Evolutionary conservation across 2,329 filamentous ascomycete genomes (phyloP), one percentile per base, ranked within the genome.

Genomic region (Davidsoniella virescens): DNA sequence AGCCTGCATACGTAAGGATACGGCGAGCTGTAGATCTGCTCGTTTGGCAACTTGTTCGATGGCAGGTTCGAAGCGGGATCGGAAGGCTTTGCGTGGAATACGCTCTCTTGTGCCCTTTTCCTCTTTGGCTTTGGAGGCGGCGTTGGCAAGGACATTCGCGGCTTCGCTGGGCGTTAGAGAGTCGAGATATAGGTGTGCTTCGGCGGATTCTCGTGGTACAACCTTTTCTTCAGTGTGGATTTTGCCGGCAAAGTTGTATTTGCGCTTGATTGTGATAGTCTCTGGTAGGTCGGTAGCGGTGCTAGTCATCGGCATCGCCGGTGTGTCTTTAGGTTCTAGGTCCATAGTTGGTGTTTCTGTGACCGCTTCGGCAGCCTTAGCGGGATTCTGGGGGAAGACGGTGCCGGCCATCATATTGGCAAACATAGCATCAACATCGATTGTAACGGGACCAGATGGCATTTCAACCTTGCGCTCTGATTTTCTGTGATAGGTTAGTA

Each of bases 241-340:
- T 58, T 82, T 76, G 26, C 82, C 83, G 36, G 82, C 83, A 57
- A 87, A 87, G 57, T 81, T 82, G 64, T 84, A 86, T 12, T 76
- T 80, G 26, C 80, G 77, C 57, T 79, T 82, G 54, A 87, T 81
- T 54, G 72, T 73, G 57, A 86, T 69, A 65, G 69, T 70, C 4
- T 65, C 61, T 2, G 64, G 56, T 4, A 61, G 44, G 1, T 63
- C 62, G 23, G 23, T 18, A 4, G 14, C 12, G 9, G 29, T 18
- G 29, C 12, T 33, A 12, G 29, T 33, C 20, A 26, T 17, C 2
- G 44, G 25, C 14, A 23, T 33, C 9, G 17, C 10, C 3, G 44
- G 3, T 18, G 14, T 25, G 25, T 23, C 20, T 23, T 39, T 6
- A 1, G 46, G 9, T n/a, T 25, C 33, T n/a, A 56, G 50, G 12